Percentiles rank a stretch among this genome's conserved stretches.
phyloP scores from a whole-genome alignment of 192 early-diverging fungal genomes.

The Coemansia asiatica region DNA sequence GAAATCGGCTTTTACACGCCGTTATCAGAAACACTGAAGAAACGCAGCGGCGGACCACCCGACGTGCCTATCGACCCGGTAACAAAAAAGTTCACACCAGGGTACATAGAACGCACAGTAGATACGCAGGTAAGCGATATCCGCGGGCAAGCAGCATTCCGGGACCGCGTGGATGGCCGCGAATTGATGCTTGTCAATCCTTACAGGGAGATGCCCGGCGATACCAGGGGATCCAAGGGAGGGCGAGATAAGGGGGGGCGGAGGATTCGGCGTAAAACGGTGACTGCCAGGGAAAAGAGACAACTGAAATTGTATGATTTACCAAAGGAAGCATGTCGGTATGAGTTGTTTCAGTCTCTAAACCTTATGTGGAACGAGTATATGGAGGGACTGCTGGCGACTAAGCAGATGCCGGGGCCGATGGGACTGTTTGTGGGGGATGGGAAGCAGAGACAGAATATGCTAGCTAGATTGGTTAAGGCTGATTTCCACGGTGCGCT shows the following conservation, averaged over 20 bases:
- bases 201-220: constrained; percentile 30
- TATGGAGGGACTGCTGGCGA: constrained; percentile 64
- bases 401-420: constrained; percentile 33
- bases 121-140: constrained; percentile 19
- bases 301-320: constrained; percentile 64
- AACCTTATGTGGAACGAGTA: constrained; percentile 77
- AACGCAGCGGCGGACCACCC: constrained; percentile 22
- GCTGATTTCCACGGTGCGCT: constrained; percentile 86
- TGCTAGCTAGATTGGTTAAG: constrained; percentile 51
- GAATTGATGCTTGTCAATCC: constrained; percentile 44
- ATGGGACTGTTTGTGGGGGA: constrained; percentile 49
- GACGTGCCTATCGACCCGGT: constrained; percentile 29
- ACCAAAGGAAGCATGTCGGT: constrained; percentile 54
- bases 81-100: constrained; percentile 22
- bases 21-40: constrained; percentile 19
- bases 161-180: constrained; percentile 38
- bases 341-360: constrained; percentile 69
- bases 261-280: constrained; percentile 49
- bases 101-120: constrained; percentile 29
- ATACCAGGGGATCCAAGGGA: not conserved
- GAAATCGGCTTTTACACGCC: constrained; percentile 31
- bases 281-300: constrained; percentile 65
- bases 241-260: not conserved
- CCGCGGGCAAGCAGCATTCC: constrained; percentile 15
- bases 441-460: constrained; percentile 20